Evolutionary conservation across 139 green algal genomes (phyloP).

Genomic region (Picochlorum sp.): DNA sequence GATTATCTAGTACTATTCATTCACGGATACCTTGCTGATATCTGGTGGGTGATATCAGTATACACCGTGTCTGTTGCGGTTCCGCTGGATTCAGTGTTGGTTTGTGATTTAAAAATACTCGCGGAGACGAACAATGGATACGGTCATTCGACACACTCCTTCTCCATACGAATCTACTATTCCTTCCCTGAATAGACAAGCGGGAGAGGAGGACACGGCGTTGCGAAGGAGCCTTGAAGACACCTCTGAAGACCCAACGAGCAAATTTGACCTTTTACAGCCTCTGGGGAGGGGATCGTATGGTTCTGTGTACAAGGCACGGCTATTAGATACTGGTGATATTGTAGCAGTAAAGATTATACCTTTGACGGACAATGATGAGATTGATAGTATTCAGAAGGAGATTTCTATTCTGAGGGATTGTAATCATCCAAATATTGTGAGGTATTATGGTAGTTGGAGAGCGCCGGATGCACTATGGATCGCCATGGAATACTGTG

Average conservation of each 20-base stretch:
- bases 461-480: conserved; percentile 56
- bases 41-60: too few species aligned
- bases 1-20: too few species aligned
- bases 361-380: conserved; percentile 45
- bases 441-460: conserved; percentile 63
- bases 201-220: too few species aligned
- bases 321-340: conserved; percentile 39
- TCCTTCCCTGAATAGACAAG: too few species aligned
- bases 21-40: too few species aligned
- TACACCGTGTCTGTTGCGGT: too few species aligned
- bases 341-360: conserved; percentile 86
- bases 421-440: conserved; percentile 94
- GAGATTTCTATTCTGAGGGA: conserved; percentile 74
- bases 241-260: neutral
- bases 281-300: conserved; percentile 53
- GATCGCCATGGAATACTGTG: conserved; percentile 99
- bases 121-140: too few species aligned
- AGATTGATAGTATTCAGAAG: conserved; percentile 48
- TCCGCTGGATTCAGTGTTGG: too few species aligned
- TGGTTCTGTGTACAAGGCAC: conserved; percentile 77
- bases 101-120: too few species aligned
- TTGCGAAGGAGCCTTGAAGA: too few species aligned
- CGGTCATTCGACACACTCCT: too few species aligned
- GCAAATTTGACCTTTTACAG: conserved; percentile 2
- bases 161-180: too few species aligned